Base-by-base conservation (phyloP, 352 stramenopile species). In the Phytopythium vexans region DNA sequence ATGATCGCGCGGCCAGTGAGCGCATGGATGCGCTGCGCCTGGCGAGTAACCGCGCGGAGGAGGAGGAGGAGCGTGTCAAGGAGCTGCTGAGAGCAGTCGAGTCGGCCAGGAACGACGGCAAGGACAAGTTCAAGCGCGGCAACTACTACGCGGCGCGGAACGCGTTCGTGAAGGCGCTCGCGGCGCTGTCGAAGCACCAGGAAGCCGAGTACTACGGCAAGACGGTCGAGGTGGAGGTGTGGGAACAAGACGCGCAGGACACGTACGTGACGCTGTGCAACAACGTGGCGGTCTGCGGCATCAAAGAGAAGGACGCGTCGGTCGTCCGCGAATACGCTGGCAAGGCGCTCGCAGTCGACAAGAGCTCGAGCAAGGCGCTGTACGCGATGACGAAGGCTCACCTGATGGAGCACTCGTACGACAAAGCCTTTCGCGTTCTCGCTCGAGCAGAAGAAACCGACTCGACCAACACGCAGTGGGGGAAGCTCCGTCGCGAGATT, bases 211-310 rank as follows among this genome's bases (percentile, higher is more conserved):
- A 83, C 33, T 82, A 86, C 37, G 77, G 67, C 1, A 60, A 68
- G 10, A 56, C 21, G 2, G 55, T 78, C 5, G 58, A 74, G 27
- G 49, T 61, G 3, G 12, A 38, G 0, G 56, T 86, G 15, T 86
- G 72, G 75, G 59, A 85, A 16, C 72, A 86, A 37, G 62, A 61
- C 6, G 15, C 77, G 54, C 58, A 69, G 35, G 54, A 68, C 6
- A 52, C 69, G 14, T 90, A 80, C 42, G 80, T 90, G 36, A 88
- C 65, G 48, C 62, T 89, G 10, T 92, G 84, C 52, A 78, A 64
- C 58, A 94, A 94, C 56, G 56, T 91, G 6, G 82, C 84, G 1
- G 70, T 94, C 33, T 94, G 84, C 43, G 82, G 66, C 9, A 69
- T 94, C 45, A 94, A 92, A 53, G 49, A 88, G 54, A 64, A 71